A percentile compares a stretch with the other conserved stretches of the same genome.
Conservation (phyloP, 202 grass and related monocot species). For the Alloteropsis angusta region DNA sequence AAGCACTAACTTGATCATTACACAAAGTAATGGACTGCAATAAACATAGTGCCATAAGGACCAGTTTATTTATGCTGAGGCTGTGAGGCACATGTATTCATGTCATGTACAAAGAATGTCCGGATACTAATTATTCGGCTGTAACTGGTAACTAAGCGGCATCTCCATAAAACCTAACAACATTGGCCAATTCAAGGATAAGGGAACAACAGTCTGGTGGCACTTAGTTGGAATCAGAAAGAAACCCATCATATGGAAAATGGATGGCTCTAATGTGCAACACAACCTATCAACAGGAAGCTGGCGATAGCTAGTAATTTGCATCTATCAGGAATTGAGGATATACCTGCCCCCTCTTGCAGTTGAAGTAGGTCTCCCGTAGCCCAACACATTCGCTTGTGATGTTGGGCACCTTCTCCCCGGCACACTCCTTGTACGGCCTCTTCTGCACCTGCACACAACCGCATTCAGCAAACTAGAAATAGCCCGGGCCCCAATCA, state of each 20-base stretch:
- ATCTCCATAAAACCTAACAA: neutral
- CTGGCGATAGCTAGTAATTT: neutral
- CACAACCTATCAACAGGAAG: neutral
- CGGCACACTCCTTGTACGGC: constrained; percentile 79
- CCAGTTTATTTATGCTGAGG: neutral
- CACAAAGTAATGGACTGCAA: neutral
- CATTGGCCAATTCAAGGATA: neutral
- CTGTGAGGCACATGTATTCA: neutral
- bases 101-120: neutral
- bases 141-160: neutral
- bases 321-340: neutral
- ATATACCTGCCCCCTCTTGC: constrained; percentile 92
- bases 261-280: neutral
- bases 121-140: neutral
- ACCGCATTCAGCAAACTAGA: neutral
- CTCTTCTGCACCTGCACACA: constrained; percentile 68
- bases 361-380: constrained; percentile 96
- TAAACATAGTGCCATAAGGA: neutral
- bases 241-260: neutral
- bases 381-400: constrained; percentile 82
- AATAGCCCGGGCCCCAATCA: neutral
- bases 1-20: neutral
- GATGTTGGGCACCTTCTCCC: constrained; percentile 85
- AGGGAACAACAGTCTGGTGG: neutral
- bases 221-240: neutral